phyloP scores from a whole-genome alignment of 129 eudicot genomes.

The Helianthus tuberosus region DNA sequence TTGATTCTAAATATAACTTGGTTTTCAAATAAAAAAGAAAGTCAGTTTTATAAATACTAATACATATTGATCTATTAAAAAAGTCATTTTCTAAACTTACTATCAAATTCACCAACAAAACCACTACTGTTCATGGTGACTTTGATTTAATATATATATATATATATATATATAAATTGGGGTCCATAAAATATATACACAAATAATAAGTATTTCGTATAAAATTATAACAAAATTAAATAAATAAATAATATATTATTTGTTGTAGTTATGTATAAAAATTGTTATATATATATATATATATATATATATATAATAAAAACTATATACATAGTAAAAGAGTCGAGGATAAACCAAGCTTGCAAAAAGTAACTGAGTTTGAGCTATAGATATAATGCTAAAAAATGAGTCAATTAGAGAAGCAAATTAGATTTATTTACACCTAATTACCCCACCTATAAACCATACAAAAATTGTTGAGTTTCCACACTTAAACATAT shows the following conservation, averaged over 20 bases:
- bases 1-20: no score
- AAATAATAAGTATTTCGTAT: not conserved
- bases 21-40: no score
- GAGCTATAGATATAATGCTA: not conserved
- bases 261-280: not conserved
- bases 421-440: no score
- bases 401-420: not conserved
- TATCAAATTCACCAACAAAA: no score
- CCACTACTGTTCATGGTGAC: no score
- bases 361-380: not conserved
- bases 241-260: not conserved
- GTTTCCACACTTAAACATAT: not conserved
- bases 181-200: not conserved
- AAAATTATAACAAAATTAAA: not conserved
- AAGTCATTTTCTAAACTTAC: no score
- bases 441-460: no score
- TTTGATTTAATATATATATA: no score
- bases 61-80: no score
- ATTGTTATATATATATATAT: no score
- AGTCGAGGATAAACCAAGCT: not conserved
- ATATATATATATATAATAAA: not conserved
- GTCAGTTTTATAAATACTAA: no score
- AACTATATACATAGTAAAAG: not conserved
- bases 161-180: no score
- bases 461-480: not conserved